Conservation (phyloP, 495 filamentous ascomycete genomes). For the Penicillium cosmopolitanum region DNA sequence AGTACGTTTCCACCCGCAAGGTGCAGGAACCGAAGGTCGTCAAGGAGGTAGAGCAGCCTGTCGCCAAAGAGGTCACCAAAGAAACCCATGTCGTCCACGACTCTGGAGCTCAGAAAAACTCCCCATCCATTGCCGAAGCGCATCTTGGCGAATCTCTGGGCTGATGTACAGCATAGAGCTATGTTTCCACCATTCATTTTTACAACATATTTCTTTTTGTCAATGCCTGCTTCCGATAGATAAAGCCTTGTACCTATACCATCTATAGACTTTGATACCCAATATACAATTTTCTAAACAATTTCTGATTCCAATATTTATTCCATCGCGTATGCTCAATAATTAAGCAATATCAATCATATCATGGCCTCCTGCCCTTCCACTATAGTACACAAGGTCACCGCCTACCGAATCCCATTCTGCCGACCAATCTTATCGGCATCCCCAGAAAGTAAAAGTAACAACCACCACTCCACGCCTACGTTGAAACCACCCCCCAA, state of each 20-base stretch:
- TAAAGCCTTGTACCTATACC: constrained; percentile 2
- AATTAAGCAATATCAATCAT: background rate
- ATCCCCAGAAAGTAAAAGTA: background rate
- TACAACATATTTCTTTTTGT: background rate
- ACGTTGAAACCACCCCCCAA: background rate
- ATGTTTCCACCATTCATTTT: background rate
- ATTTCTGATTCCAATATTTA: no score
- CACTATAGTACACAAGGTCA: background rate
- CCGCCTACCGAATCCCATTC: background rate
- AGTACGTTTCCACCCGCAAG: constrained; percentile 46
- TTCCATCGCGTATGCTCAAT: no score
- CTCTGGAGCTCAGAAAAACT: constrained; percentile 10
- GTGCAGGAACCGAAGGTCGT: constrained; percentile 36
- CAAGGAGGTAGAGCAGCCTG: constrained; percentile 40
- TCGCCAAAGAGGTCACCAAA: constrained; percentile 31
- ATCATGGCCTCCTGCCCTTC: background rate
- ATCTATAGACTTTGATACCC: constrained; percentile 21
- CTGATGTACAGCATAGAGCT: constrained; percentile 18
- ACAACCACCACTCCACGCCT: background rate
- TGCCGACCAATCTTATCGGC: background rate
- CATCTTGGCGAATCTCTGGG: constrained; percentile 46
- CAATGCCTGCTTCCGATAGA: background rate
- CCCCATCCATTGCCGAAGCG: constrained; percentile 20
- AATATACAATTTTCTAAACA: background rate
- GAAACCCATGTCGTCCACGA: constrained; percentile 32